Conservation (phyloP, 2,329 filamentous ascomycete genomes). For the Orbilia brochopaga region DNA sequence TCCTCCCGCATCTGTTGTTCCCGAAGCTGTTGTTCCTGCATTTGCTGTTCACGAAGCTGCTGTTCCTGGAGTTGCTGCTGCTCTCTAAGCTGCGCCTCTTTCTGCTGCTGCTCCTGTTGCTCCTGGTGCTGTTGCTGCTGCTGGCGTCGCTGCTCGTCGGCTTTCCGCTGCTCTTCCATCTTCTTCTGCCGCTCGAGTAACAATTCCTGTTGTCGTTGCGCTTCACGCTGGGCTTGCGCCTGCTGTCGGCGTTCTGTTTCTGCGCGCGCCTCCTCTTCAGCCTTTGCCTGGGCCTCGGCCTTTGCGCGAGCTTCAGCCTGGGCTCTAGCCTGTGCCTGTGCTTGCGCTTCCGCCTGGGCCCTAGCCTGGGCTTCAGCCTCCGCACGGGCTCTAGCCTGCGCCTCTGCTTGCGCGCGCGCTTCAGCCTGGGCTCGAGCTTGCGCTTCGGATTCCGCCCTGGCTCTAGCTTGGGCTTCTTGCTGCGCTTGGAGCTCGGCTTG, state of each 20-base stretch:
- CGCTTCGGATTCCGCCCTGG: constrained; percentile 34
- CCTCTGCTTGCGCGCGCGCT: constrained; percentile 23
- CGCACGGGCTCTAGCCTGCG: constrained; percentile 15
- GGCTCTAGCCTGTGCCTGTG: constrained; percentile 16
- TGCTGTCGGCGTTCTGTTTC: constrained; percentile 27
- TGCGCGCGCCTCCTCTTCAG: constrained; percentile 27
- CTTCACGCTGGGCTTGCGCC: constrained; percentile 26
- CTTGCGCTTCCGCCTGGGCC: constrained; percentile 24
- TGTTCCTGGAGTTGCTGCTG: constrained; percentile 25
- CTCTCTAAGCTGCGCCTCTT: constrained; percentile 16
- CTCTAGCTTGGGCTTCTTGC: constrained; percentile 42
- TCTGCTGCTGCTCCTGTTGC: constrained; percentile 23
- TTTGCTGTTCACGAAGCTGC: constrained; percentile 16
- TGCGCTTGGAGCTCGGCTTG: constrained; percentile 40
- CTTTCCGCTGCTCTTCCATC: constrained; percentile 46
- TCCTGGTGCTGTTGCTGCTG: constrained; percentile 5
- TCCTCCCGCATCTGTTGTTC: constrained; percentile 34
- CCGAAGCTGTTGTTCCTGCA: constrained; percentile 16
- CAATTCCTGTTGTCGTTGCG: constrained; percentile 45
- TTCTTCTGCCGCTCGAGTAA: constrained; percentile 41
- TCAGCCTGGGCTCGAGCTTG: constrained; percentile 31
- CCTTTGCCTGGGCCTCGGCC: constrained; percentile 20
- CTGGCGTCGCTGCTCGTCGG: constrained; percentile 36
- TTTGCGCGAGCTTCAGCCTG: constrained; percentile 19
- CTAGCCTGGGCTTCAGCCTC: constrained; percentile 18